phyloP scores from a whole-genome alignment of 148 eudicot species.

The Arctostaphylos glauca region DNA sequence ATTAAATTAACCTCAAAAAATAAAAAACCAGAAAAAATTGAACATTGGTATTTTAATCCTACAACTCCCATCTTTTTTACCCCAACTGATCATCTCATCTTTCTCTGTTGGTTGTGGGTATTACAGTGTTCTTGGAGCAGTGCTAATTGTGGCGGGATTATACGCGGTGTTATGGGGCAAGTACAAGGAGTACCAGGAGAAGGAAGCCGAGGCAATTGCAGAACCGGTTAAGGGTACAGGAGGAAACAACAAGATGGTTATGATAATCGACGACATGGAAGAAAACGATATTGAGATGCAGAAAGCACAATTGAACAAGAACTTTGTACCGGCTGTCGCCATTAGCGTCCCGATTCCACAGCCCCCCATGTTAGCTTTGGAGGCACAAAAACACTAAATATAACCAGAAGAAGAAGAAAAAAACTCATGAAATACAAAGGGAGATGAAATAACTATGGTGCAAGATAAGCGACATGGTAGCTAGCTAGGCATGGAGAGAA shows the following conservation, averaged over 20 bases:
- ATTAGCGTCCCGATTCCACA: slow-evolving; percentile 40
- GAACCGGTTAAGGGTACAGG: slow-evolving; percentile 38
- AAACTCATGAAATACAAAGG: neutral
- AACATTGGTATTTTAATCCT: no score
- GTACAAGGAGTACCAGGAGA: slow-evolving; percentile 69
- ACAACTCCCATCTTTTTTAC: no score
- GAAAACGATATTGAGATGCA: slow-evolving; percentile 34
- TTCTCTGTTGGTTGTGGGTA: slow-evolving; percentile 16
- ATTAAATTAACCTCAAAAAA: neutral
- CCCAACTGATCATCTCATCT: neutral
- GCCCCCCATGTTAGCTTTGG: slow-evolving; percentile 41
- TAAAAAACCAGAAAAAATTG: neutral
- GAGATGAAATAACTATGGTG: no score
- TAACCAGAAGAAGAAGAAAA: neutral
- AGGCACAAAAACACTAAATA: slow-evolving; percentile 28
- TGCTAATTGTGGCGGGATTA: slow-evolving; percentile 66
- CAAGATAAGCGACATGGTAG: neutral
- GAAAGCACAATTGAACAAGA: slow-evolving; percentile 18
- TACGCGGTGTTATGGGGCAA: slow-evolving; percentile 96
- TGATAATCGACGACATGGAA: slow-evolving; percentile 37
- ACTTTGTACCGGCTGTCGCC: slow-evolving; percentile 24
- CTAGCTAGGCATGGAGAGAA: neutral
- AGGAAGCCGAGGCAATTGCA: slow-evolving; percentile 37
- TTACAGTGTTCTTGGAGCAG: slow-evolving; percentile 64
- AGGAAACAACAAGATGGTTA: slow-evolving; percentile 23